phyloP scores from a whole-genome alignment of 1,284 basidiomycete species.

The Exobasidium rhododendri region DNA sequence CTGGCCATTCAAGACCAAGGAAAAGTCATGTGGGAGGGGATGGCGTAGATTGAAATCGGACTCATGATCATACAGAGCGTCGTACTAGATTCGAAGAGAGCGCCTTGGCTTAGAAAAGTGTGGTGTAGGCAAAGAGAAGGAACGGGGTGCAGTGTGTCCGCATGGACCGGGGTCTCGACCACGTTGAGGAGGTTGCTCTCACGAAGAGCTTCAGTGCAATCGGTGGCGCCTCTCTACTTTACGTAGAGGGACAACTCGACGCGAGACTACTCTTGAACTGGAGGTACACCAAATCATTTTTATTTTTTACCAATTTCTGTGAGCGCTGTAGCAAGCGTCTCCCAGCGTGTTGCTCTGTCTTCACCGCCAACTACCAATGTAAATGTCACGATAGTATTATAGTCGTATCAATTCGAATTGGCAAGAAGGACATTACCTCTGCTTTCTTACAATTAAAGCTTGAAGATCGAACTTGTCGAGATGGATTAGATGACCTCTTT shows the following conservation, averaged over 20 bases:
- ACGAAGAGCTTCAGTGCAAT: constrained; percentile 50
- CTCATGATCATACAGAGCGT: not conserved
- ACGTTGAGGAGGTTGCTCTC: constrained; percentile 4
- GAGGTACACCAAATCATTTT: too few species aligned
- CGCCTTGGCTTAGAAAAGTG: not conserved
- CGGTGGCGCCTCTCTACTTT: constrained; percentile 38
- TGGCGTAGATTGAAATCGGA: constrained; percentile 8
- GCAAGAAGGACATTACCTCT: too few species aligned
- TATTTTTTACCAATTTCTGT: too few species aligned
- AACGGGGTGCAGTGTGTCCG: not conserved
- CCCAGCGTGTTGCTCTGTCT: too few species aligned
- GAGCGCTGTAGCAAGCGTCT: too few species aligned
- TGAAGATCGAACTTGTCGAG: constrained; percentile 20
- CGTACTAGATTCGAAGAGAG: not conserved
- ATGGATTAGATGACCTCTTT: constrained; percentile 43
- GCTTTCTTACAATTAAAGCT: not conserved
- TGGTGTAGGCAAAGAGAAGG: not conserved
- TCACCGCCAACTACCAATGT: too few species aligned
- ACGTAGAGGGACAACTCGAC: constrained; percentile 46
- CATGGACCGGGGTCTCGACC: not conserved
- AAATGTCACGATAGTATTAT: too few species aligned
- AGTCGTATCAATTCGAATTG: too few species aligned
- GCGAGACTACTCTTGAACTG: constrained; percentile 53
- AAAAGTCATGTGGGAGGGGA: not conserved
- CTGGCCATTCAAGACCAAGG: not conserved